Conservation (phyloP, 1,284 basidiomycete genomes). For the Boletus albobrunnescens region DNA sequence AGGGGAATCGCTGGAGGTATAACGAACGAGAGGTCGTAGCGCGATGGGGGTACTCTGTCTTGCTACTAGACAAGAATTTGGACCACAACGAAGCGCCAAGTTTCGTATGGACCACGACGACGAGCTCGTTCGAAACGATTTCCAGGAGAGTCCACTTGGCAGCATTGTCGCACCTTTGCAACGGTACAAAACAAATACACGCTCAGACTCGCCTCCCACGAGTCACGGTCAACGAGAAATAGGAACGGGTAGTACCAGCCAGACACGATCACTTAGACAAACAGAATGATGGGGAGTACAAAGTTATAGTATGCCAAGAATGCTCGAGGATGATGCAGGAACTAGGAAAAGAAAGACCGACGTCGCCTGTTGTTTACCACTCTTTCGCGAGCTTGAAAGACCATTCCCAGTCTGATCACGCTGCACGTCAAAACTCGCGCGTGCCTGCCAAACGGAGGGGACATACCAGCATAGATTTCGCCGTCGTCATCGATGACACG, state of each 20-base stretch:
- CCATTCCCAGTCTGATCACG: conserved; percentile 73
- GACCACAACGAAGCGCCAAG: not conserved
- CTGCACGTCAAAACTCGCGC: conserved; percentile 2
- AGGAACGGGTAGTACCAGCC: conserved; percentile 10
- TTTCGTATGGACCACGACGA: conserved; percentile 1
- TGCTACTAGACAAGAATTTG: not conserved
- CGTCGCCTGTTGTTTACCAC: conserved; percentile 48
- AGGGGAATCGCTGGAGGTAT: conserved; percentile 17
- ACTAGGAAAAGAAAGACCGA: conserved; percentile 5
- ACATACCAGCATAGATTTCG: conserved; percentile 67
- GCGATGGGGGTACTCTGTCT: not conserved
- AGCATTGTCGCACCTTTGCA: no score
- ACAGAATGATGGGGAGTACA: conserved; percentile 19
- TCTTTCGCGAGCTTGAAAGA: conserved; percentile 78
- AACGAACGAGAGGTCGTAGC: conserved; percentile 12
- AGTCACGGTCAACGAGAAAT: not conserved
- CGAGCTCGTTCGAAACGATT: conserved; percentile 1
- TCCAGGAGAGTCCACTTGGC: conserved; percentile 2
- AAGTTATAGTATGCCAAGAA: conserved; percentile 27
- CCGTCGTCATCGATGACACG: conserved; percentile 83
- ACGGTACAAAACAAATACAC: no score
- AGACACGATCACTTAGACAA: conserved; percentile 17
- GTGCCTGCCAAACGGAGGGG: not conserved
- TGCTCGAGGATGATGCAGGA: conserved; percentile 23
- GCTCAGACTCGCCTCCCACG: no score